Conservation (phyloP, 1,284 basidiomycete species). For the Pseudozyma sp. region DNA sequence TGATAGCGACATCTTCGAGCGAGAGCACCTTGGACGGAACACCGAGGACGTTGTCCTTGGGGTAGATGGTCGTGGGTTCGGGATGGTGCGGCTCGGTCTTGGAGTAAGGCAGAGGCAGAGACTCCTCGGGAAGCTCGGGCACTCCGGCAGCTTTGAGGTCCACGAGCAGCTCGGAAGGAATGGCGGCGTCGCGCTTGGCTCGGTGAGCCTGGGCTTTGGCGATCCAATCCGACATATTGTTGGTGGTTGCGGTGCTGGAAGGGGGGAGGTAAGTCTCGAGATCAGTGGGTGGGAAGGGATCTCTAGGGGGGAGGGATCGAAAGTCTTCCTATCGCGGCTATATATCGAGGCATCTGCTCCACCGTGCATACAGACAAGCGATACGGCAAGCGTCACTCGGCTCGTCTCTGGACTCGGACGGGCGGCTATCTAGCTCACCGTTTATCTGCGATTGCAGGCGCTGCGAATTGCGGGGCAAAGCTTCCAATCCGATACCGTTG, state of each 20-base stretch:
- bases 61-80: conserved; percentile 37
- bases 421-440: neutral
- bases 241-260: neutral
- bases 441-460: too few relatives aligned
- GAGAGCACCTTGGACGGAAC: conserved; percentile 32
- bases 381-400: neutral
- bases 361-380: neutral
- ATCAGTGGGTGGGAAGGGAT: neutral
- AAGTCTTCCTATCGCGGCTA: conserved; percentile 10
- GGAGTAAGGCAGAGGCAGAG: conserved; percentile 30
- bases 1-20: conserved; percentile 43
- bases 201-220: conserved; percentile 21
- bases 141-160: conserved; percentile 27
- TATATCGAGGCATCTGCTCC: neutral
- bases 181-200: conserved; percentile 34
- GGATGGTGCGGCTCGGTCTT: conserved; percentile 27
- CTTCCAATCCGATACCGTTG: too few relatives aligned
- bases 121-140: conserved; percentile 27
- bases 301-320: neutral
- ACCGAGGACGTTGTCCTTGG: conserved; percentile 21
- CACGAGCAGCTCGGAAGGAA: conserved; percentile 23
- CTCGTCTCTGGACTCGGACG: neutral
- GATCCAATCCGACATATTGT: conserved; percentile 36
- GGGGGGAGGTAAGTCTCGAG: neutral
- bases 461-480: too few relatives aligned